These are phyloP conservation scores for Chaetothyriales sp. DNA, from an alignment of 2,329 filamentous ascomycete genomes.

Conservation along the genomic window DNA sequence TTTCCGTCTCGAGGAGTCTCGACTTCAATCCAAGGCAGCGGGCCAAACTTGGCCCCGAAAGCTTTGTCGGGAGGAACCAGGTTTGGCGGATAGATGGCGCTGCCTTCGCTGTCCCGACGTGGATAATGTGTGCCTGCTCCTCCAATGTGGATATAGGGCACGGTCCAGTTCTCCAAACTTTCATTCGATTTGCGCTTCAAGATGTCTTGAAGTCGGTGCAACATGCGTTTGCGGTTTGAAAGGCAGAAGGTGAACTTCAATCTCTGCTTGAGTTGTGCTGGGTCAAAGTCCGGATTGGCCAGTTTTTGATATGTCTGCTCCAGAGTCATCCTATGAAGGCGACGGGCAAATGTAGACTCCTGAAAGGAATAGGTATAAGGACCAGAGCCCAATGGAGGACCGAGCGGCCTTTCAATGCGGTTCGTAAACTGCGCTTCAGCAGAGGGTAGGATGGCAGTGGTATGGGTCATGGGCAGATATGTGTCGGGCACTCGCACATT, in stretches of 20 bases:
- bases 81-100: conserved; percentile 21
- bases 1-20: conserved; percentile 17
- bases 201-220: conserved; percentile 24
- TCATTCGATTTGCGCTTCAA: conserved; percentile 28
- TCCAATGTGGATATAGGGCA: conserved; percentile 51
- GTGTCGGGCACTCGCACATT: conserved; percentile 7
- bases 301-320: conserved; percentile 42
- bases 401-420: neutral
- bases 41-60: conserved; percentile 9
- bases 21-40: conserved; percentile 9
- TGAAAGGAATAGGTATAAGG: conserved; percentile 45
- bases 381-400: conserved; percentile 5
- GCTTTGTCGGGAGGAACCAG: conserved; percentile 13
- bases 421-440: conserved; percentile 9
- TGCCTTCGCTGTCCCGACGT: conserved; percentile 24
- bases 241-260: conserved; percentile 58
- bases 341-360: conserved; percentile 54
- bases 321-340: conserved; percentile 49
- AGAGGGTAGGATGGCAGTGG: neutral
- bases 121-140: conserved; percentile 53
- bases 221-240: conserved; percentile 27
- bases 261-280: conserved; percentile 36
- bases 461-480: neutral
- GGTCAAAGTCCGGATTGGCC: conserved; percentile 28
- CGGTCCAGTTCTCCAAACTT: conserved; percentile 43